Percentiles rank a stretch among this genome's conserved stretches.
Conservation (phyloP, 805 yeast genomes). For the Saccharomycopsis schoenii region DNA sequence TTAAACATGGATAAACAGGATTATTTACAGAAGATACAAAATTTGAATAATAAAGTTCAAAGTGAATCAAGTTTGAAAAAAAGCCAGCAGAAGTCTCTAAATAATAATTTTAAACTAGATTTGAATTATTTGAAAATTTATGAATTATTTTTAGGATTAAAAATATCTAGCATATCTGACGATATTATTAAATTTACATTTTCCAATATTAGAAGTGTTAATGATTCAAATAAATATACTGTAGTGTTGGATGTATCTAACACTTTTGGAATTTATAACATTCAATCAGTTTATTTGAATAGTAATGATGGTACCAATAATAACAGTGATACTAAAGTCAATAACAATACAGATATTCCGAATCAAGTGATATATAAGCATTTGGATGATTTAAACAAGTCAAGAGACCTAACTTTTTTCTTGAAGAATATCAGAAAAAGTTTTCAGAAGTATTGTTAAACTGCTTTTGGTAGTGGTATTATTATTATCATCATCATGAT, state of each 20-base stretch:
- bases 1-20: not conserved
- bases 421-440: slow-evolving; percentile 10
- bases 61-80: slow-evolving; percentile 2
- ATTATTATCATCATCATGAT: too few relatives aligned
- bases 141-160: slow-evolving; percentile 16
- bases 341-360: slow-evolving; percentile 1
- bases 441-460: not conserved
- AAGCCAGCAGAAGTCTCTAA: slow-evolving; percentile 6
- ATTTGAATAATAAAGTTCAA: slow-evolving; percentile 7
- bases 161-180: slow-evolving; percentile 12
- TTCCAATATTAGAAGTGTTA: slow-evolving; percentile 10
- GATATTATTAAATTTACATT: slow-evolving; percentile 15
- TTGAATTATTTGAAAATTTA: slow-evolving; percentile 12
- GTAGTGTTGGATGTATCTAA: slow-evolving; percentile 15
- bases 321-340: not conserved
- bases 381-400: slow-evolving; percentile 6
- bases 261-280: slow-evolving; percentile 6
- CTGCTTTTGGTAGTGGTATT: not conserved
- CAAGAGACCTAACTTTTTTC: slow-evolving; percentile 10
- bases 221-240: slow-evolving; percentile 2
- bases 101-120: slow-evolving; percentile 10
- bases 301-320: not conserved
- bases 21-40: slow-evolving; percentile 1
- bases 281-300: slow-evolving; percentile 2
- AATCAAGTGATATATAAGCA: not conserved